Base-by-base conservation (phyloP, 768 basidiomycete genomes). In the Tricholoma sp. region DNA sequence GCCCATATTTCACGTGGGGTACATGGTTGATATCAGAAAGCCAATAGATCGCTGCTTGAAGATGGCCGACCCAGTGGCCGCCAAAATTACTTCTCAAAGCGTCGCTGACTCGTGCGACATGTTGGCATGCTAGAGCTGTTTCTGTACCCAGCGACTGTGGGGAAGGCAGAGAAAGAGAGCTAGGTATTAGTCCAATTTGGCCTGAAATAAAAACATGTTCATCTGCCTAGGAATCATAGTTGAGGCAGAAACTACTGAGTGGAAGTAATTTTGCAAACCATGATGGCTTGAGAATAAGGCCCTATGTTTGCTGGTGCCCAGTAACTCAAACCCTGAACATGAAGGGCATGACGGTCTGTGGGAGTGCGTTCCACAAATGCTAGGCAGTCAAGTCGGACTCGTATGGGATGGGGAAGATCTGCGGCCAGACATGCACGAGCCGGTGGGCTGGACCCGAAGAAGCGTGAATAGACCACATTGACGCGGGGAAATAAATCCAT, bases 271-370 rank as follows among this genome's bases (percentile, higher is more conserved):
- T 49, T 51, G 72, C 84, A 63, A 53, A 95, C 96, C 52, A 79
- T 76, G 60, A 98, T 82, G 1, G 93, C 89, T 72, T 99, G 97
- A 4, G 94, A 97, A 70, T 99, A 99, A 4, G 97, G 97, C 0
- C 97, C 97, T 54, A 99, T 98, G 68, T 98, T 99, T 9, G 97
- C 97, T 11, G 97, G 94, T 28, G 95, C 97, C 97, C 97, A 99
- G 66, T 98, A 98, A 70, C 96, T 98, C 59, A 98, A 66, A 8
- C 94, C 81, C 70, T 98, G 97, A 2, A 99, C 97, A 66, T 99
- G 97, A 45, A 98, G 76, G 0, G 91, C 87, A 54, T 82, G 82
- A 44, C 95, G 75, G 54, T 83, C 78, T 5, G 64, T 50, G 6
- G 65, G 49, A 17, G 55, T 65, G 8, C 55, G 60, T 64, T 79